phyloP scores from a whole-genome alignment of 2,329 filamentous ascomycete species.

The Beauveria sp. region DNA sequence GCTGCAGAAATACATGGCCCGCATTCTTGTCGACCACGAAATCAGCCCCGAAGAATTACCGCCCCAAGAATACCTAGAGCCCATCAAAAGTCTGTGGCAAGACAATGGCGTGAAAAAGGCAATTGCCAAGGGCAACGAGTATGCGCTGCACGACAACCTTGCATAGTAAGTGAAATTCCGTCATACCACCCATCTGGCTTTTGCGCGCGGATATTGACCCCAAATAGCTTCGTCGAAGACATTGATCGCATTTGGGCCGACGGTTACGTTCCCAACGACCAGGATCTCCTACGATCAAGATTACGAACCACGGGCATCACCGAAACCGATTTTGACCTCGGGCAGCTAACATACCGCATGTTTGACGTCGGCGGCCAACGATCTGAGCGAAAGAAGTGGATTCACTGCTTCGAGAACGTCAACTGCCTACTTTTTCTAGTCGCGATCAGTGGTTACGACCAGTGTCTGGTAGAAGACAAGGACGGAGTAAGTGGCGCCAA shows the following conservation, averaged over 20 bases:
- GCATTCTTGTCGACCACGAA: constrained; percentile 73
- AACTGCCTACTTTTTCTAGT: constrained; percentile 89
- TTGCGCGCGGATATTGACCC: constrained; percentile 2
- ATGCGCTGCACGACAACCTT: constrained; percentile 90
- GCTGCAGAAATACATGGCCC: constrained; percentile 64
- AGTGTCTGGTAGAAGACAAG: constrained; percentile 92
- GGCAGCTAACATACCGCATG: constrained; percentile 91
- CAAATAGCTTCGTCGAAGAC: constrained; percentile 69
- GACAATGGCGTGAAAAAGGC: constrained; percentile 78
- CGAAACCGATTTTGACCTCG: constrained; percentile 87
- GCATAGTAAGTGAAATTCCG: constrained; percentile 63
- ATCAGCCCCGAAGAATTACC: constrained; percentile 75
- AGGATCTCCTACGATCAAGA: constrained; percentile 86
- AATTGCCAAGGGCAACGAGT: constrained; percentile 93
- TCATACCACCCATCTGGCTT: too few species aligned
- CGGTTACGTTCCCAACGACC: constrained; percentile 82
- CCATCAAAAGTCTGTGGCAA: constrained; percentile 77
- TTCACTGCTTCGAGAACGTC: constrained; percentile 92
- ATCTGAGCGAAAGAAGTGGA: constrained; percentile 95
- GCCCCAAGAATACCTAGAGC: constrained; percentile 67
- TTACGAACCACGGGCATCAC: constrained; percentile 92
- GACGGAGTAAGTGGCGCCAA: constrained; percentile 65
- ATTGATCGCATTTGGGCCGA: constrained; percentile 67
- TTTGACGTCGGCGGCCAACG: constrained; percentile 90
- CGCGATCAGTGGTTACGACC: constrained; percentile 92